Evolutionary conservation across 2,329 filamentous ascomycete genomes (phyloP).

Genomic region (Epichloe sp.): DNA sequence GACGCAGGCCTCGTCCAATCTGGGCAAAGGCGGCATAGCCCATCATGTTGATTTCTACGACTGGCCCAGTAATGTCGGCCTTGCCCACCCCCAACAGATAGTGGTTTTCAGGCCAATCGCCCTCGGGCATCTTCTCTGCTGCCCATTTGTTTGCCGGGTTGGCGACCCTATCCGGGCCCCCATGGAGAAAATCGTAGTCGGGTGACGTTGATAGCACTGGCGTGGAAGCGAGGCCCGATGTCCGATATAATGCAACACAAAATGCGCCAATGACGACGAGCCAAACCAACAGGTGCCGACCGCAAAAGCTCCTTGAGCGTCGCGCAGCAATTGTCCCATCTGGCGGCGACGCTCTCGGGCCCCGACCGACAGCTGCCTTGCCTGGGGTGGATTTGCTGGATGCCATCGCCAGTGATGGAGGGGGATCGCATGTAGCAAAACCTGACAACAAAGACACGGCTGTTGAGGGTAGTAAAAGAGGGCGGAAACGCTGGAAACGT

Average conservation of each 20-base stretch:
- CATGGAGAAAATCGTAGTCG: constrained; percentile 3
- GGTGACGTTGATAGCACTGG: constrained; percentile 8
- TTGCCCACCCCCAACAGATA: constrained; percentile 41
- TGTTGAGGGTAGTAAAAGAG: not conserved
- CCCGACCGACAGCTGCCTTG: constrained; percentile 1
- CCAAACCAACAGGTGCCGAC: constrained; percentile 6
- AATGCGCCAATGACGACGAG: constrained; percentile 7
- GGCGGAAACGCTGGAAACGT: not conserved
- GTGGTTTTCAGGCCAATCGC: constrained; percentile 8
- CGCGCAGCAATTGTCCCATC: not conserved
- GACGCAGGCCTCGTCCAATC: constrained; percentile 69
- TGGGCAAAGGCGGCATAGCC: constrained; percentile 74
- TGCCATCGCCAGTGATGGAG: constrained; percentile 3
- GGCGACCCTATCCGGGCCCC: constrained; percentile 1
- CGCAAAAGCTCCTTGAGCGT: constrained; percentile 1
- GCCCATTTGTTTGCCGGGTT: constrained; percentile 8
- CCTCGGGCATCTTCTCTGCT: constrained; percentile 5
- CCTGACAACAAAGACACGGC: not conserved
- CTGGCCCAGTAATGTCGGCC: constrained; percentile 50
- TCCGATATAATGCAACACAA: constrained; percentile 8
- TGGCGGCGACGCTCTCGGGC: not conserved
- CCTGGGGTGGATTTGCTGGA: not conserved
- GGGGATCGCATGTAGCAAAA: not conserved
- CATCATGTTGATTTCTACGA: constrained; percentile 82
- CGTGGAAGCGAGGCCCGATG: constrained; percentile 7